Percentiles rank a stretch among this genome's conserved stretches.
Conservation (phyloP, 306 rosid species). For the Begonia peltatifolia region DNA sequence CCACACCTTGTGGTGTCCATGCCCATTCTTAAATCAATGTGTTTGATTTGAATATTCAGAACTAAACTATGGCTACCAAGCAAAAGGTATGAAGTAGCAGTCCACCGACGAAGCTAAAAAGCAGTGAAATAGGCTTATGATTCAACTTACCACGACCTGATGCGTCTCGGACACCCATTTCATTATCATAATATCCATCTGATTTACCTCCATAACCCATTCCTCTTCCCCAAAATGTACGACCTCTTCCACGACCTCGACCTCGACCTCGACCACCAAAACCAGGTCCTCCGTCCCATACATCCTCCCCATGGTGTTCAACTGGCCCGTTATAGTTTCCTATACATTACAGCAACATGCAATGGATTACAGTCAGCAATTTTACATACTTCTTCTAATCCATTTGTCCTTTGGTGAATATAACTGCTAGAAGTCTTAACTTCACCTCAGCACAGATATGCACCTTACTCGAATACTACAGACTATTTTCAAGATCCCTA, state of each 20-base stretch:
- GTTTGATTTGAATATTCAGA: neutral
- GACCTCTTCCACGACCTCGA: constrained; percentile 56
- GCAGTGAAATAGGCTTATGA: neutral
- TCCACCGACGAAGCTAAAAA: neutral
- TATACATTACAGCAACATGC: constrained; percentile 8
- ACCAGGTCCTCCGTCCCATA: constrained; percentile 65
- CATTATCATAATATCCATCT: constrained; percentile 49
- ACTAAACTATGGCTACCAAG: neutral
- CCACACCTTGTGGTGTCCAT: neutral
- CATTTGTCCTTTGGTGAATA: too few relatives aligned
- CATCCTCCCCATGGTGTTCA: constrained; percentile 50
- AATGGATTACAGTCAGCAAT: neutral
- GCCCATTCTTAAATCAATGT: neutral
- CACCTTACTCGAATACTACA: too few relatives aligned
- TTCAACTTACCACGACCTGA: constrained; percentile 44
- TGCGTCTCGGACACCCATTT: constrained; percentile 42
- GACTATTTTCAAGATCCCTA: too few relatives aligned
- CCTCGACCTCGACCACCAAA: constrained; percentile 70
- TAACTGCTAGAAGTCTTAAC: too few relatives aligned
- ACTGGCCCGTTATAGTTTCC: constrained; percentile 54
- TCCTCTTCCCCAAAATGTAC: constrained; percentile 41
- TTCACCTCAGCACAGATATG: too few relatives aligned
- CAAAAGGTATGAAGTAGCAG: neutral
- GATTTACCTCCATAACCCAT: constrained; percentile 44
- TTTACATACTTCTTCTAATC: neutral